phyloP scores from a whole-genome alignment of 805 yeast species.

The Martiniozyma abietophila region DNA sequence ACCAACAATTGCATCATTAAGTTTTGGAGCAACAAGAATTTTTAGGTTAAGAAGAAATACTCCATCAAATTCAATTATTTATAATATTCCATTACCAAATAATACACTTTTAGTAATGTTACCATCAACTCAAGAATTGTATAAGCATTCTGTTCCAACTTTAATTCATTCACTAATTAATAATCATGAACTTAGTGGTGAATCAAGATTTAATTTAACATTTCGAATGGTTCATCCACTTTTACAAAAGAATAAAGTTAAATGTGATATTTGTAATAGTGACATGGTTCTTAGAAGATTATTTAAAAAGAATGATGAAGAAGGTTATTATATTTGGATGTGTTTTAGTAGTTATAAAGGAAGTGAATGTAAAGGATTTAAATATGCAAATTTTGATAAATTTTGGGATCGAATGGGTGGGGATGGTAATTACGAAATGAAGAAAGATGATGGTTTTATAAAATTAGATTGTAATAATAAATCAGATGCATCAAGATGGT shows the following conservation, averaged over 20 bases:
- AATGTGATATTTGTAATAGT: conserved; percentile 32
- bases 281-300: conserved; percentile 51
- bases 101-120: conserved; percentile 65
- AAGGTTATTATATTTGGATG: conserved; percentile 60
- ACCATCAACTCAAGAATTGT: conserved; percentile 72
- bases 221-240: conserved; percentile 44
- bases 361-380: conserved; percentile 38
- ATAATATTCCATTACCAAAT: conserved; percentile 56
- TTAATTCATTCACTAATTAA: conserved; percentile 29
- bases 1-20: conserved; percentile 55
- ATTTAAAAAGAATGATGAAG: conserved; percentile 30
- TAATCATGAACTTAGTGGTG: conserved; percentile 39
- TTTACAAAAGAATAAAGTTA: conserved; percentile 30
- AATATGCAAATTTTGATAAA: conserved; percentile 39
- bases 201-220: conserved; percentile 53
- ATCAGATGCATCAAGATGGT: background rate
- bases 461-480: background rate
- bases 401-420: too few species aligned
- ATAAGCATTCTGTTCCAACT: conserved; percentile 54
- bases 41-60: conserved; percentile 45
- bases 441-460: background rate
- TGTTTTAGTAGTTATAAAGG: conserved; percentile 40
- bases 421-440: conserved; percentile 14
- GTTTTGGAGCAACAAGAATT: conserved; percentile 62
- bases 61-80: conserved; percentile 25